Conservation (phyloP, 768 basidiomycete genomes). For the Mycena floridula region DNA sequence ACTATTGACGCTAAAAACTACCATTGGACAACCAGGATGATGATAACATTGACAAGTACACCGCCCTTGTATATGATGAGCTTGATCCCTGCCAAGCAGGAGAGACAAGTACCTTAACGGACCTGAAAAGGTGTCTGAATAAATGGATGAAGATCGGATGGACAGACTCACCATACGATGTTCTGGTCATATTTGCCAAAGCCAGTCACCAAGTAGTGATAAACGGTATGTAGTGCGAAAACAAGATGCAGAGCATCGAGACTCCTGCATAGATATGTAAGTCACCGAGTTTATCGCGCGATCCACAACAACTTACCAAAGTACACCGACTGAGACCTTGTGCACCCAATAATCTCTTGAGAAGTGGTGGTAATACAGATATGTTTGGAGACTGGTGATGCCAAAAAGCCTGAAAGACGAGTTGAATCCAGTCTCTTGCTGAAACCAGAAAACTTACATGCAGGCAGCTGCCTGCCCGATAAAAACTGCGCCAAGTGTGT, state of each 20-base stretch:
- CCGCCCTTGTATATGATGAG: too few species aligned
- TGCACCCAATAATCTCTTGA: conserved; percentile 18
- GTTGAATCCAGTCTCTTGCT: not conserved
- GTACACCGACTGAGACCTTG: conserved; percentile 26
- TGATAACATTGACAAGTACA: conserved; percentile 24
- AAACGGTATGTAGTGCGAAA: conserved; percentile 28
- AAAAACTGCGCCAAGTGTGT: conserved; percentile 24
- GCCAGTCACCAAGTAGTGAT: conserved; percentile 27
- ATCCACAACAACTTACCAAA: conserved; percentile 23
- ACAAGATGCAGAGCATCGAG: conserved; percentile 29
- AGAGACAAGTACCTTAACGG: conserved; percentile 29
- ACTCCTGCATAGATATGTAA: conserved; percentile 17
- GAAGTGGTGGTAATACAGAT: conserved; percentile 14
- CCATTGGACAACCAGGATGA: conserved; percentile 40
- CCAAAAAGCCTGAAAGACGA: conserved; percentile 13
- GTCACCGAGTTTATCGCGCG: not conserved
- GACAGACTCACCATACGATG: conserved; percentile 24
- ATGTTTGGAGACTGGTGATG: conserved; percentile 16
- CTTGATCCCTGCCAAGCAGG: too few species aligned
- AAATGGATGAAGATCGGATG: not conserved
- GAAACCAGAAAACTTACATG: conserved; percentile 15
- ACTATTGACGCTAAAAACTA: too few species aligned
- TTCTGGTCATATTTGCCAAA: conserved; percentile 23
- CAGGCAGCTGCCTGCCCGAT: conserved; percentile 20
- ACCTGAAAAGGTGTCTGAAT: conserved; percentile 15